These are phyloP conservation scores for Acer negundo DNA, from an alignment of 345 rosid species.

Conservation along the genomic window DNA sequence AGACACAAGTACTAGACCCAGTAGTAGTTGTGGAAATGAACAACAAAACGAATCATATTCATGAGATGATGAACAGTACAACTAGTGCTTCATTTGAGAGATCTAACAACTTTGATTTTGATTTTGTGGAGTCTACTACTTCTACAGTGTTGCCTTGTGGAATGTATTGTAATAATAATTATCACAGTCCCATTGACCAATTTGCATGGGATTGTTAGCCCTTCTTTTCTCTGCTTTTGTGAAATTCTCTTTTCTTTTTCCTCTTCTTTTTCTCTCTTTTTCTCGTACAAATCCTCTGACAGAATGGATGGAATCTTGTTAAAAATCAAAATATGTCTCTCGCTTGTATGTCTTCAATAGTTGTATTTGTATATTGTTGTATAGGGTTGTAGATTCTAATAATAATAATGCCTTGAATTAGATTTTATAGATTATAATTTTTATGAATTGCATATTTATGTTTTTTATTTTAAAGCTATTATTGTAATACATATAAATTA, in stretches of 20 bases:
- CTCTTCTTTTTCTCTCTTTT: too few species aligned
- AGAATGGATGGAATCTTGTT: neutral
- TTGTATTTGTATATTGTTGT: neutral
- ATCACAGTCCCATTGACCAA: slow-evolving; percentile 33
- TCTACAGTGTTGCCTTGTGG: slow-evolving; percentile 31
- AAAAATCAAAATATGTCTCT: neutral
- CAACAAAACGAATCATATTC: slow-evolving; percentile 10
- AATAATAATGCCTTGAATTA: too few species aligned
- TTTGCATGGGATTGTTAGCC: slow-evolving; percentile 41
- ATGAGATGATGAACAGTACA: slow-evolving; percentile 10
- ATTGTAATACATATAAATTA: too few species aligned
- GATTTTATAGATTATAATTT: too few species aligned
- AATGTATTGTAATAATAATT: slow-evolving; percentile 32
- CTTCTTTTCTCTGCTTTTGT: neutral
- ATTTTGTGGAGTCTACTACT: slow-evolving; percentile 34
- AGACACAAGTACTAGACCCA: neutral
- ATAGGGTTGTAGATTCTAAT: neutral
- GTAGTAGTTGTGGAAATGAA: neutral
- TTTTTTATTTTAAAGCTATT: too few species aligned
- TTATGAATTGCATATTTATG: too few species aligned
- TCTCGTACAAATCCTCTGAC: neutral
- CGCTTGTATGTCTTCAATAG: neutral
- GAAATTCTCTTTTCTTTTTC: neutral
- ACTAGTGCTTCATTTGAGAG: slow-evolving; percentile 26
- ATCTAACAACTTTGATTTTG: slow-evolving; percentile 37